A percentile compares a stretch with the other conserved stretches of the same genome.
phyloP scores from a whole-genome alignment of 129 eudicot genomes.

The Gnaphalium uliginosum region DNA sequence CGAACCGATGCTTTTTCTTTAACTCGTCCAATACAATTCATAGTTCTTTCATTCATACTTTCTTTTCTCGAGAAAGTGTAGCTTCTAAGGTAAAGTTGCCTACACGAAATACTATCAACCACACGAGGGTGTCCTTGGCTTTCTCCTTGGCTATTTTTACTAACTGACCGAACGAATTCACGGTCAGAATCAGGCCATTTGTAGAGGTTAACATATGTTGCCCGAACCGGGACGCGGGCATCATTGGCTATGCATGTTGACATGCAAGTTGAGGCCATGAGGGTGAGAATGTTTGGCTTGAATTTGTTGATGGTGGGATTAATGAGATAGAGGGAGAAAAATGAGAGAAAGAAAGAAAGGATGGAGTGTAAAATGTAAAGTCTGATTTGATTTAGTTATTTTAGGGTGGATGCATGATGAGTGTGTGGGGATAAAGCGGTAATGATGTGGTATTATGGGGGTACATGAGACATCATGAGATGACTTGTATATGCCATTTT shows the following conservation, averaged over 20 bases:
- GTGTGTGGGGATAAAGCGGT: constrained; percentile 35
- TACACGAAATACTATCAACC: constrained; percentile 82
- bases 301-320: constrained; percentile 15
- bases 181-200: constrained; percentile 96
- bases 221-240: constrained; percentile 59
- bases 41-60: constrained; percentile 49
- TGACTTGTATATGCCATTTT: not conserved
- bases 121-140: constrained; percentile 50
- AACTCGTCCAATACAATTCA: constrained; percentile 52
- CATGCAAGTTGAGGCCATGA: constrained; percentile 78
- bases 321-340: constrained; percentile 35
- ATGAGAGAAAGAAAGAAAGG: constrained; percentile 16
- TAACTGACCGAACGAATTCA: constrained; percentile 69
- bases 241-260: constrained; percentile 63
- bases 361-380: constrained; percentile 27
- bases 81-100: constrained; percentile 80
- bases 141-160: constrained; percentile 38
- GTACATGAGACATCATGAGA: constrained; percentile 24
- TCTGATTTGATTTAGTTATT: constrained; percentile 14
- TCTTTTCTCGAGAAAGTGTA: constrained; percentile 86
- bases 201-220: constrained; percentile 78
- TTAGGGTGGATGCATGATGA: constrained; percentile 29
- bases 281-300: constrained; percentile 18
- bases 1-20: constrained; percentile 37
- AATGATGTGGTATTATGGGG: constrained; percentile 40